phyloP scores from a whole-genome alignment of 257 asterid species.

The Anisodus tanguticus region DNA sequence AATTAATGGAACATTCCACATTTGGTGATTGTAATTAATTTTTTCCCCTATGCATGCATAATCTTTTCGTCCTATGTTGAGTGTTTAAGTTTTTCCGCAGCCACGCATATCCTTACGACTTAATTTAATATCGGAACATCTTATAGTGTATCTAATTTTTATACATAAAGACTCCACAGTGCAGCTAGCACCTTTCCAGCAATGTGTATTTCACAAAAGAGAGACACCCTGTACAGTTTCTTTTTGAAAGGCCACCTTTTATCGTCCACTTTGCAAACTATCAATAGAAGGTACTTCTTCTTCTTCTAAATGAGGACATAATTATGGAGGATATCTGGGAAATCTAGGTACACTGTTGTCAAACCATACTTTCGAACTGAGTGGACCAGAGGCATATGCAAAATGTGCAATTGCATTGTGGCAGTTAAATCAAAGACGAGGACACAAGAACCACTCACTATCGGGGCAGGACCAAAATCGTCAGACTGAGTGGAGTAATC shows the following conservation, averaged over 20 bases:
- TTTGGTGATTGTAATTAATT: neutral
- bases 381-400: neutral
- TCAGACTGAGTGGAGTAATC: neutral
- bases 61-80: neutral
- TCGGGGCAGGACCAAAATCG: neutral
- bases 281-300: slow-evolving; percentile 4
- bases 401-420: neutral
- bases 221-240: neutral
- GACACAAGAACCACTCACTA: neutral
- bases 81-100: neutral
- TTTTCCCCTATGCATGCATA: neutral
- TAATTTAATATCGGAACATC: too few species aligned
- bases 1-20: neutral
- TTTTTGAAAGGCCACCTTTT: neutral
- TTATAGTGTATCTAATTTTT: too few species aligned
- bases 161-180: neutral
- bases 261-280: neutral
- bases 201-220: neutral
- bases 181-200: neutral
- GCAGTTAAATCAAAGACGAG: neutral
- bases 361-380: neutral
- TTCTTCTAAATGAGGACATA: neutral
- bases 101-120: neutral
- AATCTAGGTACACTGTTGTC: neutral
- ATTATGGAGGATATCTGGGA: neutral